Conservation (phyloP, 805 yeast species). For the Komagataella kurtzmanii region DNA sequence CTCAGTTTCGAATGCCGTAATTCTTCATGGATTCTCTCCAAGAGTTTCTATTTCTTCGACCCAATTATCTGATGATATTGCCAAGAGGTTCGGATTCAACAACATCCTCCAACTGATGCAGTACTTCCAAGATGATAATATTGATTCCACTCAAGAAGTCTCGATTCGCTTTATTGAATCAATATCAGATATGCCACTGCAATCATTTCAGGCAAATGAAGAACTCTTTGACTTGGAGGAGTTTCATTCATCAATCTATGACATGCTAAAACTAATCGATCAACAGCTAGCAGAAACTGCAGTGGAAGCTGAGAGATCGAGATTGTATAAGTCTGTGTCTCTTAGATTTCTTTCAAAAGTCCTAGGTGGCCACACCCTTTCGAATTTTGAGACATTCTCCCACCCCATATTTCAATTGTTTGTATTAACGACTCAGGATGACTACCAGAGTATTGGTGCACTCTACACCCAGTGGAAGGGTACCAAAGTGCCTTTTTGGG, state of each 20-base stretch:
- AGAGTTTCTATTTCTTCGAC: slow-evolving; percentile 17
- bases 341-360: slow-evolving; percentile 43
- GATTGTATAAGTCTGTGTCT: slow-evolving; percentile 1
- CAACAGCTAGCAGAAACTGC: neutral
- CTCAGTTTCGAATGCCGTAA: slow-evolving; percentile 2
- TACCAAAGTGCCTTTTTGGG: slow-evolving; percentile 39
- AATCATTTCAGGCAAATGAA: neutral
- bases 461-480: slow-evolving; percentile 39
- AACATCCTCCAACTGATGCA: slow-evolving; percentile 11
- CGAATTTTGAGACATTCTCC: slow-evolving; percentile 74
- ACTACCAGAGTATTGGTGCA: slow-evolving; percentile 42
- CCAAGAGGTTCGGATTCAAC: slow-evolving; percentile 8
- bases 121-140: slow-evolving; percentile 13
- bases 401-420: slow-evolving; percentile 76
- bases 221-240: neutral
- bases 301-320: neutral
- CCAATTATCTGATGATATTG: slow-evolving; percentile 10
- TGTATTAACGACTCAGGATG: slow-evolving; percentile 43
- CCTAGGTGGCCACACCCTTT: slow-evolving; percentile 42
- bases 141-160: neutral
- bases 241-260: neutral
- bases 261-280: neutral
- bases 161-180: neutral
- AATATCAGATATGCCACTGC: neutral
- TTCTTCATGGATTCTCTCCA: slow-evolving; percentile 17